These are phyloP conservation scores for Lophiotrema nucula DNA, from an alignment of 495 filamentous ascomycete species.

Conservation along the genomic window DNA sequence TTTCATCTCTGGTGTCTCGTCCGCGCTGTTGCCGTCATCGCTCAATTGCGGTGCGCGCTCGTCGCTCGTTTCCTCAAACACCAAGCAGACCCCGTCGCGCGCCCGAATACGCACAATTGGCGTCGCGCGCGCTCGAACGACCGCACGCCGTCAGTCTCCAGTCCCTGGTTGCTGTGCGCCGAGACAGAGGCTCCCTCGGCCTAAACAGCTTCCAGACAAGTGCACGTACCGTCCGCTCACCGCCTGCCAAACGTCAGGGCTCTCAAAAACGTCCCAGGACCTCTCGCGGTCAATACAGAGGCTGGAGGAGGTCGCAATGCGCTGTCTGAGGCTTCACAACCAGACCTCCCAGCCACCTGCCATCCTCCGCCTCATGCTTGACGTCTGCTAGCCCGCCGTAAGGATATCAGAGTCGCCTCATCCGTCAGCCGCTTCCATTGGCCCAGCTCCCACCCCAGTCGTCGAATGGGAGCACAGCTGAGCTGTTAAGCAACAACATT, in stretches of 20 bases:
- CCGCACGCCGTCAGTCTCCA: neutral
- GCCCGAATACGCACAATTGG: neutral
- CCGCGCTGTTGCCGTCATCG: slow-evolving; percentile 20
- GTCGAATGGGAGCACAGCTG: slow-evolving; percentile 32
- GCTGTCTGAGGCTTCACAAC: slow-evolving; percentile 29
- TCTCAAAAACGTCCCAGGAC: slow-evolving; percentile 24
- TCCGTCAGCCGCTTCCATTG: slow-evolving; percentile 27
- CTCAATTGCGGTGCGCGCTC: slow-evolving; percentile 21
- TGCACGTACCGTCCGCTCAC: slow-evolving; percentile 32
- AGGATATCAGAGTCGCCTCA: slow-evolving; percentile 27
- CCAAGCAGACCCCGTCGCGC: slow-evolving; percentile 23
- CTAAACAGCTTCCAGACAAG: slow-evolving; percentile 27
- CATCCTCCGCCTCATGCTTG: slow-evolving; percentile 30
- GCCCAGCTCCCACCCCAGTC: slow-evolving; percentile 8
- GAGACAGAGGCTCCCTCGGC: slow-evolving; percentile 31
- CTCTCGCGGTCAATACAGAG: slow-evolving; percentile 12
- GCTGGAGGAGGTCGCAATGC: slow-evolving; percentile 36
- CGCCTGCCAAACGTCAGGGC: slow-evolving; percentile 34
- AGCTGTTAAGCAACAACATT: slow-evolving; percentile 8
- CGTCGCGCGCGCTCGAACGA: slow-evolving; percentile 1
- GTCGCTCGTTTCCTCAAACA: slow-evolving; percentile 26
- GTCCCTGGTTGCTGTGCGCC: slow-evolving; percentile 11
- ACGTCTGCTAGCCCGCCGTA: slow-evolving; percentile 29
- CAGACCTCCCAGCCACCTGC: slow-evolving; percentile 31
- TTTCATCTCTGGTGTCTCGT: slow-evolving; percentile 11